Conservation (phyloP, 345 rosid genomes). For the Hibiscus trionum region DNA sequence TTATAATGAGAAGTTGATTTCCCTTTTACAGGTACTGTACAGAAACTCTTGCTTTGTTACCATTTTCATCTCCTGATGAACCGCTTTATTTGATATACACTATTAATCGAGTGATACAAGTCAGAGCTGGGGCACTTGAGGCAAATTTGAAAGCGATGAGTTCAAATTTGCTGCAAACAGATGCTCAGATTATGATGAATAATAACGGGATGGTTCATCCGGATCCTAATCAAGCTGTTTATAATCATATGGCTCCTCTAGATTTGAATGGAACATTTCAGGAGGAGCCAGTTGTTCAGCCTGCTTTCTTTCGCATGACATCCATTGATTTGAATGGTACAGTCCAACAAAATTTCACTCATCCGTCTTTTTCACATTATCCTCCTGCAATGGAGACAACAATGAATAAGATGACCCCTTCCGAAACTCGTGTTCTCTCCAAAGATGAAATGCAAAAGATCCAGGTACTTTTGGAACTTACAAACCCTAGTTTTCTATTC, state of each 20-base stretch:
- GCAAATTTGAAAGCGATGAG: slow-evolving; percentile 78
- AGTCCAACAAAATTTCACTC: slow-evolving; percentile 33
- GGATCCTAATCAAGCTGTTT: slow-evolving; percentile 26
- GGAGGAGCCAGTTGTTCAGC: slow-evolving; percentile 33
- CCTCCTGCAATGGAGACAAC: slow-evolving; percentile 27
- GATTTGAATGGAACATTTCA: slow-evolving; percentile 54
- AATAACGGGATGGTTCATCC: slow-evolving; percentile 47
- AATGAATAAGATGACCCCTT: slow-evolving; percentile 23
- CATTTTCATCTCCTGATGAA: slow-evolving; percentile 89
- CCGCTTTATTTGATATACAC: slow-evolving; percentile 87
- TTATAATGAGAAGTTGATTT: slow-evolving; percentile 11
- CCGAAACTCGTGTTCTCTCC: slow-evolving; percentile 42
- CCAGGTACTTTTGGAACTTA: slow-evolving; percentile 39
- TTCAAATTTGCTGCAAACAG: slow-evolving; percentile 46
- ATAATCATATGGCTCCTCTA: slow-evolving; percentile 23
- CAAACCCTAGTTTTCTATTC: not conserved
- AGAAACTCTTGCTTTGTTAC: slow-evolving; percentile 86
- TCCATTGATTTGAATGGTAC: slow-evolving; percentile 59
- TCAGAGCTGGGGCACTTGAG: slow-evolving; percentile 87
- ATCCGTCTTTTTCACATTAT: slow-evolving; percentile 25
- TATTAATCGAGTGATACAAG: slow-evolving; percentile 89
- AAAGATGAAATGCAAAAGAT: slow-evolving; percentile 62
- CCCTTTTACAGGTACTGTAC: slow-evolving; percentile 77
- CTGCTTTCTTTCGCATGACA: slow-evolving; percentile 24
- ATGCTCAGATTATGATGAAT: slow-evolving; percentile 25